These are phyloP conservation scores for Cytospora chrysosperma DNA, from an alignment of 2,329 filamentous ascomycete species.

Conservation along the genomic window DNA sequence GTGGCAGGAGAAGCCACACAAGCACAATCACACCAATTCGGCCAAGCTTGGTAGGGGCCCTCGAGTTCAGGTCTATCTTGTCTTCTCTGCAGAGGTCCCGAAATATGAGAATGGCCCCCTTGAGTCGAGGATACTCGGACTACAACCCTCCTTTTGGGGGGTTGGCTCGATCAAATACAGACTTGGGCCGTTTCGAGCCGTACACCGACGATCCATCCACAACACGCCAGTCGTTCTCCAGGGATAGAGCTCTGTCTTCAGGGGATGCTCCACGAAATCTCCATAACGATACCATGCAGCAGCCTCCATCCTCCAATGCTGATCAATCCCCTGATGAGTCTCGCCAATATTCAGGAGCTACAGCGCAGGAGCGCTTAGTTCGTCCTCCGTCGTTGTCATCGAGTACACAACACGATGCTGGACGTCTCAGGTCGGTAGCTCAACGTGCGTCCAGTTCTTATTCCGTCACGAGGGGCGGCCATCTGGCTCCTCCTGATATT, in stretches of 20 bases:
- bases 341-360: neutral
- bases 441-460: constrained; percentile 25
- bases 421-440: constrained; percentile 5
- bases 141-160: constrained; percentile 39
- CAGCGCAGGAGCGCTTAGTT: neutral
- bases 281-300: constrained; percentile 24
- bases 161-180: constrained; percentile 16
- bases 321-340: neutral
- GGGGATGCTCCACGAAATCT: constrained; percentile 40
- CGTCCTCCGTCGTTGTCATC: constrained; percentile 1
- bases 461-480: constrained; percentile 32
- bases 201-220: constrained; percentile 18
- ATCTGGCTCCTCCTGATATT: constrained; percentile 33
- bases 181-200: constrained; percentile 3
- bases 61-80: constrained; percentile 90
- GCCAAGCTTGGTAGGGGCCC: constrained; percentile 86
- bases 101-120: constrained; percentile 69
- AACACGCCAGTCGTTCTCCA: constrained; percentile 21
- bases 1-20: constrained; percentile 65
- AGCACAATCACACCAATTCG: constrained; percentile 76
- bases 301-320: neutral
- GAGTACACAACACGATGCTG: neutral
- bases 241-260: constrained; percentile 48
- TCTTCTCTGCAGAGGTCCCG: constrained; percentile 82
- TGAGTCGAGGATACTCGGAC: constrained; percentile 70